Conservation (phyloP, 2,329 filamentous ascomycete species). For the Microdochium trichocladiopsis region DNA sequence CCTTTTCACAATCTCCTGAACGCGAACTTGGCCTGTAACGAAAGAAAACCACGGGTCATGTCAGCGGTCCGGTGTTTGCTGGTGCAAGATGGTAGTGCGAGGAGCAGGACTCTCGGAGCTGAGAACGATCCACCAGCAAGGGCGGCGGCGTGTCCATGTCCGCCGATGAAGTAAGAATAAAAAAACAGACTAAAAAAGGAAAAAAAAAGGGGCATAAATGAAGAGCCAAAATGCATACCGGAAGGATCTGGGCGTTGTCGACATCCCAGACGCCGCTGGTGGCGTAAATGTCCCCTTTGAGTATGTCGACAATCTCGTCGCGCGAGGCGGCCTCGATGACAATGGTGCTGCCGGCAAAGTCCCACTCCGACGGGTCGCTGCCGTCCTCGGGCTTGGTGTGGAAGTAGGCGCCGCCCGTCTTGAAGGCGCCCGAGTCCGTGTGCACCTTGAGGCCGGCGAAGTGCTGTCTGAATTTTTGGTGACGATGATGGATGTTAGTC, state of each 20-base stretch:
- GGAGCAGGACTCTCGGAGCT: too few relatives aligned
- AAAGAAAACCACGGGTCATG: too few relatives aligned
- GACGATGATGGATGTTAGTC: neutral
- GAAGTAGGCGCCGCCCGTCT: constrained; percentile 64
- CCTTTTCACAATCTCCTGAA: constrained; percentile 24
- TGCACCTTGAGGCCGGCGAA: constrained; percentile 46
- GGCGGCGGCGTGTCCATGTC: too few relatives aligned
- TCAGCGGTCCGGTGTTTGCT: too few relatives aligned
- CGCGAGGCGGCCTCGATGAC: constrained; percentile 58
- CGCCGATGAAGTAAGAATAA: neutral
- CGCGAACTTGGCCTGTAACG: constrained; percentile 29
- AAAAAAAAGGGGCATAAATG: constrained; percentile 2
- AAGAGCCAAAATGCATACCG: constrained; percentile 2
- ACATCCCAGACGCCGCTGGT: constrained; percentile 73
- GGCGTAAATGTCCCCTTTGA: constrained; percentile 69
- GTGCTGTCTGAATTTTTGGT: constrained; percentile 30
- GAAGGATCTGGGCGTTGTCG: constrained; percentile 44
- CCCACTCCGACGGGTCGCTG: constrained; percentile 47
- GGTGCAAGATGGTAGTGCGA: too few relatives aligned
- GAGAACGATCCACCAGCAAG: too few relatives aligned
- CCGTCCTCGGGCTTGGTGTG: constrained; percentile 59
- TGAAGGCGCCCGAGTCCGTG: constrained; percentile 48
- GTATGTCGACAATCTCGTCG: constrained; percentile 59
- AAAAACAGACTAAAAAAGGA: constrained; percentile 20
- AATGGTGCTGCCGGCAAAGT: constrained; percentile 70